Conservation (phyloP, 768 basidiomycete genomes). For the Hericium rajendrae region DNA sequence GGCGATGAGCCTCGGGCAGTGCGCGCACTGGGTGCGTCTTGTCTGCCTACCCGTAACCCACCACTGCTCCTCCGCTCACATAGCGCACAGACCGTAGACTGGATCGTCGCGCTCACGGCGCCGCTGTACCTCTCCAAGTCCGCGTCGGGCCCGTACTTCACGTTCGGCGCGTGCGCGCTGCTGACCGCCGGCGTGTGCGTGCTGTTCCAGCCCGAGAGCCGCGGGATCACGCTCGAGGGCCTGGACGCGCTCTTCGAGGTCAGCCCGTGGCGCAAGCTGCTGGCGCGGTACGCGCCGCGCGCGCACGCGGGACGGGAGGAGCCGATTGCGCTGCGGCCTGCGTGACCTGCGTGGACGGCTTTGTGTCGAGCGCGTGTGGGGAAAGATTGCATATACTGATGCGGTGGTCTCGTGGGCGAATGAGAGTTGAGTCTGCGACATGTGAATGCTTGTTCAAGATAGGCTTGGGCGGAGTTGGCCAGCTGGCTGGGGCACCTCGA, state of each 20-base stretch:
- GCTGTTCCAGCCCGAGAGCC: constrained; percentile 36
- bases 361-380: too few relatives aligned
- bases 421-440: too few relatives aligned
- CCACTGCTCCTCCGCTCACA: constrained; percentile 6
- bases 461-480: too few relatives aligned
- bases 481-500: too few relatives aligned
- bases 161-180: constrained; percentile 30
- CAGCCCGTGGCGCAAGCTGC: constrained; percentile 10
- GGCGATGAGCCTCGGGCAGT: constrained; percentile 30
- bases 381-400: too few relatives aligned
- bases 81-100: constrained; percentile 27
- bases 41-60: neutral
- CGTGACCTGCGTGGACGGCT: too few relatives aligned
- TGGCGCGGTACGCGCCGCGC: neutral
- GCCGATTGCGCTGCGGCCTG: neutral
- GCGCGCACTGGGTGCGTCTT: constrained; percentile 34
- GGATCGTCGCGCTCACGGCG: constrained; percentile 33
- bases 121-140: constrained; percentile 37
- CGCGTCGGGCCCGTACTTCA: constrained; percentile 37
- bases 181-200: constrained; percentile 29
- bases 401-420: too few relatives aligned
- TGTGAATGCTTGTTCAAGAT: too few relatives aligned
- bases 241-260: constrained; percentile 29
- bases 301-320: neutral
- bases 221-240: constrained; percentile 33